These are phyloP conservation scores for Fusarium stilboides DNA, from an alignment of 2,329 filamentous ascomycete genomes.

Conservation along the genomic window DNA sequence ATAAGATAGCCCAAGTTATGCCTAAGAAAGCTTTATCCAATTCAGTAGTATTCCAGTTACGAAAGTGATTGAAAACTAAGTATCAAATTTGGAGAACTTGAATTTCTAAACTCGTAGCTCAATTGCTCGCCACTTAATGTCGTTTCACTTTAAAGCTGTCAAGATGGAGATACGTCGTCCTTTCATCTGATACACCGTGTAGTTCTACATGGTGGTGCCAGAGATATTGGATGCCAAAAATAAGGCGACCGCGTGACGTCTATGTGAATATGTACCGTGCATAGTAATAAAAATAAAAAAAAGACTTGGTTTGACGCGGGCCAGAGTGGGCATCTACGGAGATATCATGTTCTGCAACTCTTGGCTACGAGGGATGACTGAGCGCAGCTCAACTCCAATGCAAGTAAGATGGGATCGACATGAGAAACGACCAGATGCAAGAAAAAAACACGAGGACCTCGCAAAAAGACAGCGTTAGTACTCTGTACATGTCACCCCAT, in stretches of 20 bases:
- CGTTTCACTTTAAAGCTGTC: neutral
- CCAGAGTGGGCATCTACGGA: neutral
- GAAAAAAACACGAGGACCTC: constrained; percentile 2
- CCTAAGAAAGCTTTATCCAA: too few species aligned
- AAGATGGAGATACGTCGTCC: neutral
- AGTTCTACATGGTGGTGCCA: too few species aligned
- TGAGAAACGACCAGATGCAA: neutral
- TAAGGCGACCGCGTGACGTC: neutral
- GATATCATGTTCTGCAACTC: neutral
- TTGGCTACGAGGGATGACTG: neutral
- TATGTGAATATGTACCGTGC: neutral
- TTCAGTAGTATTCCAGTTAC: too few species aligned
- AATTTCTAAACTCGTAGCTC: neutral
- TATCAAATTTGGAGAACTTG: neutral
- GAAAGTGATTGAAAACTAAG: neutral
- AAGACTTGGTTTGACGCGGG: neutral
- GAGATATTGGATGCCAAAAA: too few species aligned
- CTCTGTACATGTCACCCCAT: constrained; percentile 2
- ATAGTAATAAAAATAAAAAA: too few species aligned
- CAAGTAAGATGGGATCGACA: neutral
- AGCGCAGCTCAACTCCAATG: neutral
- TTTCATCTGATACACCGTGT: neutral
- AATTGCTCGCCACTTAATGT: neutral
- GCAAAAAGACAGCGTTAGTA: neutral
- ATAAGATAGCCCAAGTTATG: too few species aligned